A percentile compares a stretch with the other conserved stretches of the same genome.
Conservation (phyloP, 257 asterid species). For the Capsicum rhomboideum region DNA sequence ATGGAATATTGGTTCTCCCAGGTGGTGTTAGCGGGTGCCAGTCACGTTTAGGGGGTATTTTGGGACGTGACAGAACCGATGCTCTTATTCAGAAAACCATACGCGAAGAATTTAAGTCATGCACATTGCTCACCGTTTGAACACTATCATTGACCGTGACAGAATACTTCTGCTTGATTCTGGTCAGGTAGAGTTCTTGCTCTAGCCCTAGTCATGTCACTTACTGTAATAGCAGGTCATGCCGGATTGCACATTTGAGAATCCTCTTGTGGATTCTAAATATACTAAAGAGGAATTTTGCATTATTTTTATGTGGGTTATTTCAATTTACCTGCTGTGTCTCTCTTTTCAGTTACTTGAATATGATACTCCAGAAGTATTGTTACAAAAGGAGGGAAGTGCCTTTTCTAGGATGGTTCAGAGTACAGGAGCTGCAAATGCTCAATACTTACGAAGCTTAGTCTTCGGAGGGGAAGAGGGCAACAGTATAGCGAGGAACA, state of each 20-base stretch:
- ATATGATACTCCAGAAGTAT: conserved; percentile 65
- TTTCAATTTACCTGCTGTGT: background rate
- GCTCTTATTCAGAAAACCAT: conserved; percentile 97
- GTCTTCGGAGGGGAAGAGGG: conserved; percentile 39
- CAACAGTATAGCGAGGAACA: conserved; percentile 25
- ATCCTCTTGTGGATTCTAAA: background rate
- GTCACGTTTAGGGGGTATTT: too few species aligned
- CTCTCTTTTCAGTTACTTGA: conserved; percentile 53
- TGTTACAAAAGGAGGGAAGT: conserved; percentile 59
- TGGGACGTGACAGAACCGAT: too few species aligned
- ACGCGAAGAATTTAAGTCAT: conserved; percentile 77
- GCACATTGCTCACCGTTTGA: conserved; percentile 98
- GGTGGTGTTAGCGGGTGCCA: too few species aligned
- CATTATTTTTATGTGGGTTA: background rate
- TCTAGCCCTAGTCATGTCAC: background rate
- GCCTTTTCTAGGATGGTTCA: conserved; percentile 95
- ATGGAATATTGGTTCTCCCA: too few species aligned
- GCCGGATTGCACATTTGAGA: background rate
- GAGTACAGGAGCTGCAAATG: conserved; percentile 92
- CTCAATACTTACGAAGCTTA: conserved; percentile 72
- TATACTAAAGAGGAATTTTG: background rate
- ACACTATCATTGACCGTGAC: conserved; percentile 91
- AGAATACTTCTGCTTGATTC: conserved; percentile 71
- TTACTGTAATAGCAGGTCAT: background rate
- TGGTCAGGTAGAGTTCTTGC: conserved; percentile 52